Evolutionary conservation across 2,329 filamentous ascomycete genomes (phyloP).

Genomic region (Botrytis deweyae): DNA sequence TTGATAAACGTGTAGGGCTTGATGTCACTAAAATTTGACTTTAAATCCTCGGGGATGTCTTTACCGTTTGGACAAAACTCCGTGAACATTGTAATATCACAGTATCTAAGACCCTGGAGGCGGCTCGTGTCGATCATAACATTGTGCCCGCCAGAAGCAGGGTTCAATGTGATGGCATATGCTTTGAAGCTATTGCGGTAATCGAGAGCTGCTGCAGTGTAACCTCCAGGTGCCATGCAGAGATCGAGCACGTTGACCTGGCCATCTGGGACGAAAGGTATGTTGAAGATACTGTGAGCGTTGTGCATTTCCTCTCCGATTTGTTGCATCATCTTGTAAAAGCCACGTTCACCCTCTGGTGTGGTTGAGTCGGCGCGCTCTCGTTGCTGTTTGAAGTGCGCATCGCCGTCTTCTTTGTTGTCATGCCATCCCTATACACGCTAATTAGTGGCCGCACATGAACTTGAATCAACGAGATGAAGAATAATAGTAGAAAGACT

Average conservation of each 20-base stretch:
- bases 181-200: slow-evolving; percentile 20
- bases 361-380: slow-evolving; percentile 41
- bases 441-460: not conserved
- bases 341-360: slow-evolving; percentile 31
- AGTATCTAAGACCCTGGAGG: not conserved
- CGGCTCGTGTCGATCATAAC: slow-evolving; percentile 23
- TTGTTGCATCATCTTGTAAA: slow-evolving; percentile 46
- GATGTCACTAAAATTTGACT: slow-evolving; percentile 22
- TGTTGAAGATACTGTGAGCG: slow-evolving; percentile 22
- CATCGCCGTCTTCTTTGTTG: slow-evolving; percentile 46
- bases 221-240: slow-evolving; percentile 33
- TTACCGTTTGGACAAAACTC: slow-evolving; percentile 27
- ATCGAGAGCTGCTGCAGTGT: slow-evolving; percentile 21
- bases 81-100: slow-evolving; percentile 30
- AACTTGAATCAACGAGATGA: not conserved
- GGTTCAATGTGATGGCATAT: slow-evolving; percentile 30
- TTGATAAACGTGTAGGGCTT: slow-evolving; percentile 29
- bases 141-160: slow-evolving; percentile 29
- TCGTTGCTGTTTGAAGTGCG: slow-evolving; percentile 45
- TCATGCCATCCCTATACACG: slow-evolving; percentile 44
- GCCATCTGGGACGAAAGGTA: not conserved
- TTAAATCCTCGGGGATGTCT: slow-evolving; percentile 22
- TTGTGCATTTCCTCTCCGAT: slow-evolving; percentile 47
- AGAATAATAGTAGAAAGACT: not conserved
- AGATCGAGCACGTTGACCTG: slow-evolving; percentile 33